These are phyloP conservation scores for Ophiostoma novo-ulmi DNA, from an alignment of 2,329 filamentous ascomycete species.

Conservation along the genomic window DNA sequence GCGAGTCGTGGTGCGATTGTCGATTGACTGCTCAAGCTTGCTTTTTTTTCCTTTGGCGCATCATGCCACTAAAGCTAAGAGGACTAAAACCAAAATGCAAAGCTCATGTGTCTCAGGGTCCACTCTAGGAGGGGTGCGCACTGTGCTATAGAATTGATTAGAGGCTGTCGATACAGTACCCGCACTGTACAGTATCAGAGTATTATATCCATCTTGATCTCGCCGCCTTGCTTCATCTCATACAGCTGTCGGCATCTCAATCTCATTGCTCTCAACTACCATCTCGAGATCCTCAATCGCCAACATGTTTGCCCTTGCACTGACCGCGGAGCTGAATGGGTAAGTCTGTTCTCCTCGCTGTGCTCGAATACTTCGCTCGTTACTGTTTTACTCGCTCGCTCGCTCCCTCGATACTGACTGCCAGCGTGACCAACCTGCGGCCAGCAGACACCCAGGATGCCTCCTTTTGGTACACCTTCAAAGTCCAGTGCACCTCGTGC, in stretches of 20 bases:
- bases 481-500: constrained; percentile 96
- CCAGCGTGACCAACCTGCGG: constrained; percentile 81
- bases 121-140: constrained; percentile 7
- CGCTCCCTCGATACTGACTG: background rate
- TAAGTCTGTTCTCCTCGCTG: constrained; percentile 37
- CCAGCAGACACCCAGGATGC: constrained; percentile 74
- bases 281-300: background rate
- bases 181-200: background rate
- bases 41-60: constrained; percentile 20
- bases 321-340: constrained; percentile 67
- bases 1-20: background rate
- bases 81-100: background rate
- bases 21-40: background rate
- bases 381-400: background rate
- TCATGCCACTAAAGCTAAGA: constrained; percentile 24
- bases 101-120: background rate
- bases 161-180: background rate
- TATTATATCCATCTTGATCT: background rate
- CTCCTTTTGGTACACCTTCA: constrained; percentile 96
- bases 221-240: background rate
- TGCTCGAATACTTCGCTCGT: background rate
- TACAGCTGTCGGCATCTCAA: background rate
- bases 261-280: background rate
- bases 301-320: constrained; percentile 58
- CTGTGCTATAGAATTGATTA: background rate